A percentile compares a stretch with the other conserved stretches of the same genome.
phyloP scores from a whole-genome alignment of 768 basidiomycete genomes.

The Pisolithus sp. region DNA sequence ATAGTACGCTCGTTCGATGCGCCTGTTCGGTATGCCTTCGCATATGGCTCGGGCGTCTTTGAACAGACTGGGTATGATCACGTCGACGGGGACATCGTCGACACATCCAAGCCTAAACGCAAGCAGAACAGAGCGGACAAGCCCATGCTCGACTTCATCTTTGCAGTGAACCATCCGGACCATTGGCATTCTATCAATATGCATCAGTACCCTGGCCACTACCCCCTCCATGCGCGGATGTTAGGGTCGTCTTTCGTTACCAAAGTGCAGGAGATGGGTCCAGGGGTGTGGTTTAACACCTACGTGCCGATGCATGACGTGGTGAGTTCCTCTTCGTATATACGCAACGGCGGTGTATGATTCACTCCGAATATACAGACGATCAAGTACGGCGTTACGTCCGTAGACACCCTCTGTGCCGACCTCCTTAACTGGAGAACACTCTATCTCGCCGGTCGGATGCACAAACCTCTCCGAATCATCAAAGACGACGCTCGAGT shows the following conservation, averaged over 20 bases:
- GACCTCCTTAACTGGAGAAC: constrained; percentile 92
- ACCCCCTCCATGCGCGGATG: constrained; percentile 80
- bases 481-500: constrained; percentile 91
- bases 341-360: constrained; percentile 26
- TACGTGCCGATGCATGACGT: constrained; percentile 79
- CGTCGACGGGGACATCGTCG: constrained; percentile 15
- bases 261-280: constrained; percentile 63
- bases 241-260: constrained; percentile 82
- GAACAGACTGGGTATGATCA: constrained; percentile 75
- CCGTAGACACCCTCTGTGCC: constrained; percentile 79
- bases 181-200: constrained; percentile 97
- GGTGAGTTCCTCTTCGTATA: constrained; percentile 57
- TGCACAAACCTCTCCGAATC: constrained; percentile 96
- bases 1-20: constrained; percentile 80
- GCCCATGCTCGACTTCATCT: constrained; percentile 95
- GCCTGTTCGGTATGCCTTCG: constrained; percentile 94
- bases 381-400: constrained; percentile 96
- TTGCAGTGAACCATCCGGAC: constrained; percentile 87
- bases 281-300: constrained; percentile 96
- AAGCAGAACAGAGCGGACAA: constrained; percentile 26
- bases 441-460: constrained; percentile 89
- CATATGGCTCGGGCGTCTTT: constrained; percentile 95
- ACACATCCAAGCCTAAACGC: constrained; percentile 2
- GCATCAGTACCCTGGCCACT: constrained; percentile 86
- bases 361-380: constrained; percentile 47